A percentile compares a stretch with the other conserved stretches of the same genome.
Conservation (phyloP, 257 asterid genomes). For the Solanum pinnatisectum region DNA sequence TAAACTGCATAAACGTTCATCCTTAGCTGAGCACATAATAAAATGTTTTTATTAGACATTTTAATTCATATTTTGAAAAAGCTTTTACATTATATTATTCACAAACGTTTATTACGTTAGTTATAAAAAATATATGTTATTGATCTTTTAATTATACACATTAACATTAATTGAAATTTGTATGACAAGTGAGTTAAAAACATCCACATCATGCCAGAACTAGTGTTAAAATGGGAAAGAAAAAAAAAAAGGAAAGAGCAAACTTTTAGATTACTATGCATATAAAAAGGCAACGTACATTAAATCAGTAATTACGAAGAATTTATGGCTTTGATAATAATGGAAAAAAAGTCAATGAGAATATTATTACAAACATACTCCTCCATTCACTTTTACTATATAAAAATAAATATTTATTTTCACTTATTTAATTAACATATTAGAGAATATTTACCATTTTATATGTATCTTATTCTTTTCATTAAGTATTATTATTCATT, state of each 20-base stretch:
- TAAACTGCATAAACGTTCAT: not conserved
- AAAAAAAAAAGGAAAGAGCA: not conserved
- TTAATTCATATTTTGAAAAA: not conserved
- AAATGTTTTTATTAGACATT: too few species aligned
- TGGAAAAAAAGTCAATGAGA: not conserved
- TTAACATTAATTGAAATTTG: too few species aligned
- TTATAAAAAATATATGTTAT: too few species aligned
- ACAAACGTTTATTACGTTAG: fast-evolving
- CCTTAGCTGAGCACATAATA: too few species aligned
- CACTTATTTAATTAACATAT: not conserved
- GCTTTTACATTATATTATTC: too few species aligned
- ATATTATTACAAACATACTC: not conserved
- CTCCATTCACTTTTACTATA: not conserved
- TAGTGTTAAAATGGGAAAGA: not conserved
- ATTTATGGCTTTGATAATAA: not conserved
- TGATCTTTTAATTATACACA: too few species aligned
- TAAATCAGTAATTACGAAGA: not conserved
- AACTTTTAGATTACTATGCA: not conserved
- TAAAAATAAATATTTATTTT: too few species aligned
- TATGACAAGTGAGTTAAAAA: not conserved
- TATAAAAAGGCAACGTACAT: not conserved
- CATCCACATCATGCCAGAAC: not conserved
- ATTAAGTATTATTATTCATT: too few species aligned
- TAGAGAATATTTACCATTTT: fast-evolving
- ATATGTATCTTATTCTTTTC: too few species aligned